Percentiles rank a stretch among this genome's conserved stretches.
Conservation (phyloP, 352 stramenopile species). For the Phytopythium helicoides region DNA sequence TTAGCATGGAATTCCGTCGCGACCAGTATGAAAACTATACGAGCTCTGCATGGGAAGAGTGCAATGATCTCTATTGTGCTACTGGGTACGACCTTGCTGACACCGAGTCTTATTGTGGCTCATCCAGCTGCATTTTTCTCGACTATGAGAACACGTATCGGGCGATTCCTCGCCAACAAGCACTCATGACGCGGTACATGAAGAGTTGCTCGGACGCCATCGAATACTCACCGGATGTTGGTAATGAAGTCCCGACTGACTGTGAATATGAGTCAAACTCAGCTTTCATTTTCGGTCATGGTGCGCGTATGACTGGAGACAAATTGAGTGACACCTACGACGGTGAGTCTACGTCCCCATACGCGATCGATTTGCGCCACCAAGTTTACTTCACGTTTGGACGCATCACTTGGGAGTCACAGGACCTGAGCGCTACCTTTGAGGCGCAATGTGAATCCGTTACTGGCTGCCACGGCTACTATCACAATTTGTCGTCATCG, state of each 20-base stretch:
- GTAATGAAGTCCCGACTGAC: slow-evolving; percentile 1
- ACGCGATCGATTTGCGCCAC: slow-evolving; percentile 21
- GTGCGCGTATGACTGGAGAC: slow-evolving; percentile 11
- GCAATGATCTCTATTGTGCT: slow-evolving; percentile 1
- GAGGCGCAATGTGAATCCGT: slow-evolving; percentile 19
- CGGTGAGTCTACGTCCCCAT: slow-evolving; percentile 4
- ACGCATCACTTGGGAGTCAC: slow-evolving; percentile 25
- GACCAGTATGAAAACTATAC: slow-evolving; percentile 11
- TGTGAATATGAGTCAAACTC: slow-evolving; percentile 5
- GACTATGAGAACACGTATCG: slow-evolving; percentile 2
- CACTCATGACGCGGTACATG: slow-evolving; percentile 11
- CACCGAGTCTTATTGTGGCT: slow-evolving; percentile 8
- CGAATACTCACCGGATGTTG: slow-evolving; percentile 7
- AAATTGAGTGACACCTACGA: slow-evolving; percentile 4
- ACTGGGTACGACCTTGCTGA: slow-evolving; percentile 8
- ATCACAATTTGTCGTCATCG: slow-evolving; percentile 17
- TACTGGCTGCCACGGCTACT: slow-evolving; percentile 18
- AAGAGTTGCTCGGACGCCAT: slow-evolving; percentile 5
- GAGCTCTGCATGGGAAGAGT: slow-evolving; percentile 2
- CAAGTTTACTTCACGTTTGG: slow-evolving; percentile 36
- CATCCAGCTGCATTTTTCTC: slow-evolving; percentile 12
- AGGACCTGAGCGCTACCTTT: slow-evolving; percentile 31
- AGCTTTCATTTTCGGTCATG: slow-evolving; percentile 14
- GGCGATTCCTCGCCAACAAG: slow-evolving; percentile 5
- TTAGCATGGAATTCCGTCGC: slow-evolving; percentile 7